These are phyloP conservation scores for Parastagonospora nodorum DNA, from an alignment of 2,329 filamentous ascomycete species.

Conservation along the genomic window DNA sequence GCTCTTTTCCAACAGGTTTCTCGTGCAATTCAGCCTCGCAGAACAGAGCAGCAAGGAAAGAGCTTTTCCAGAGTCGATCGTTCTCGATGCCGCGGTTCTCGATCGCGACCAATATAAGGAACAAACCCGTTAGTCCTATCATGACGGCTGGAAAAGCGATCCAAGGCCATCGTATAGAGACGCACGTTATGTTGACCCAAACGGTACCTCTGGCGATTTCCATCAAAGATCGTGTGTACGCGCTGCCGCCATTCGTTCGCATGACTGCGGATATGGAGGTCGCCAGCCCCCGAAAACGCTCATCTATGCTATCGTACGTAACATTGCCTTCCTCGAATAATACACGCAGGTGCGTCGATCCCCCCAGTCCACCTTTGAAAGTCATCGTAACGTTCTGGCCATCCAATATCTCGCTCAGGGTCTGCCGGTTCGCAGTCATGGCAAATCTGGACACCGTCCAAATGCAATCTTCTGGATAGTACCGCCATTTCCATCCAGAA, in stretches of 20 bases:
- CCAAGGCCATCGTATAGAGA: conserved; percentile 9
- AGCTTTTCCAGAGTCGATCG: conserved; percentile 13
- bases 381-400: not conserved
- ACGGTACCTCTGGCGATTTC: not conserved
- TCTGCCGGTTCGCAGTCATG: too few relatives aligned
- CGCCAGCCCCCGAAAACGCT: conserved; percentile 2
- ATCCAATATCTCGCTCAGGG: not conserved
- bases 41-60: conserved; percentile 11
- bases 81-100: conserved; percentile 11
- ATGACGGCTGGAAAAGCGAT: conserved; percentile 4
- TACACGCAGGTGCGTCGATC: not conserved
- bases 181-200: conserved; percentile 10
- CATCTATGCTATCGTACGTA: conserved; percentile 1
- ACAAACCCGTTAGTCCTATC: conserved; percentile 5
- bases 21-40: conserved; percentile 8
- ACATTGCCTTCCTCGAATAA: conserved; percentile 4
- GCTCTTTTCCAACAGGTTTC: not conserved
- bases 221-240: not conserved
- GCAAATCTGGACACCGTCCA: too few relatives aligned
- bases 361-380: not conserved
- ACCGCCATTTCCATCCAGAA: not conserved
- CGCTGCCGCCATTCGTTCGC: not conserved
- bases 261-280: conserved; percentile 7
- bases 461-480: not conserved
- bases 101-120: conserved; percentile 7